Base-by-base conservation (phyloP, 2,329 filamentous ascomycete species). In the Alternaria gaisen region DNA sequence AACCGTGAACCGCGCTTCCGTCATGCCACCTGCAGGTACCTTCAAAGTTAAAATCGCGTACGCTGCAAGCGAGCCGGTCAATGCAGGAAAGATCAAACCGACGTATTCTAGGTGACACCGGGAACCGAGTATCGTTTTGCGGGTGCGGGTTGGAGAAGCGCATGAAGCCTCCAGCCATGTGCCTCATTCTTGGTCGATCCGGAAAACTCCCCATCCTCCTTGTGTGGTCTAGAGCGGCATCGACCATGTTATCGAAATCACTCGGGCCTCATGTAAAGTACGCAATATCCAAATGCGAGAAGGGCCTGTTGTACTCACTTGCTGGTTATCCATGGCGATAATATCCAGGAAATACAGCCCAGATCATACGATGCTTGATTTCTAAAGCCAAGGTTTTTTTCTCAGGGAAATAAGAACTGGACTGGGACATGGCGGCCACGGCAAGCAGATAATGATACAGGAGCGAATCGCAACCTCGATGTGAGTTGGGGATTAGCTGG, bases 381-480 rank as follows among this genome's bases (percentile, higher is more conserved):
- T 18, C 20, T 24, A 50, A 50, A 50, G 46, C 46, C 20, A 50
- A 50, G 46, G 30, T 9, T 22, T 14, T 14, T 12, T 12, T 7
- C 34, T 34, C 18, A 22, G 16, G 30, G 18, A 26, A 38, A 36
- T 6, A 24, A 36, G 20, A 38, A 36, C 12, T 24, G 20, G 16
- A 50, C 46, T 1, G 32, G 30, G 46, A 38, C 20, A 38, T 50
- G 46, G 30, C 34, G 16, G 46, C 14, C 14, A 38, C 14, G 30
- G 46, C 9, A 50, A 50, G 32, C 32, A 24, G 46, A 38, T 20
- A 12, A 24, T 32, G 46, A 14, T 36, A 36, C 9, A 36, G 32
- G 46, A 50, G 46, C 46, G 46, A 50, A 50, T 50, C 32, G 32
- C 46, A 50, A 38, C 20, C 46, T 50, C 30, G 24, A 22, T n/a